Evolutionary conservation across 2,329 filamentous ascomycete genomes (phyloP).

Genomic region (Colletotrichum simmondsii): DNA sequence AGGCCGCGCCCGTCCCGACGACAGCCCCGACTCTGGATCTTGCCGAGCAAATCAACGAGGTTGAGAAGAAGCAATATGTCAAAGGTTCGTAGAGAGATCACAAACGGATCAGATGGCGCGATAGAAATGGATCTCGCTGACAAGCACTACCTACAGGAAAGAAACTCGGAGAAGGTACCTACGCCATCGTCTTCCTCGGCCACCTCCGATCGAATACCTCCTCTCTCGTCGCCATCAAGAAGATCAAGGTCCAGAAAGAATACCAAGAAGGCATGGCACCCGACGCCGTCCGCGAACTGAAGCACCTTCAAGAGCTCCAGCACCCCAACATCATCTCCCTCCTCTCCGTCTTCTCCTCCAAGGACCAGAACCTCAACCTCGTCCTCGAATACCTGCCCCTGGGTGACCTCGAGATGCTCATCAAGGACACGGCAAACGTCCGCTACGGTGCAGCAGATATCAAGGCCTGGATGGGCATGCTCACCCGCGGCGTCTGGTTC

Average conservation of each 20-base stretch:
- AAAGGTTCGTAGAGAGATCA: conserved; percentile 68
- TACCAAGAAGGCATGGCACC: conserved; percentile 92
- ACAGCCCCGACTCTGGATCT: conserved; percentile 62
- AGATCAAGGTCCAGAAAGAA: conserved; percentile 88
- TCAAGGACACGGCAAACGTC: conserved; percentile 82
- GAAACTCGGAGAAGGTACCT: conserved; percentile 95
- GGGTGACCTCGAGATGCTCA: conserved; percentile 95
- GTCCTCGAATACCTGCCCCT: conserved; percentile 93
- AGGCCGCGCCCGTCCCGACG: conserved; percentile 36
- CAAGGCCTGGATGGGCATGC: conserved; percentile 99
- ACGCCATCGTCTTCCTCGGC: conserved; percentile 93
- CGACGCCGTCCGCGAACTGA: conserved; percentile 95
- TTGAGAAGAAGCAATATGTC: conserved; percentile 88
- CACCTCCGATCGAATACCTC: conserved; percentile 79
- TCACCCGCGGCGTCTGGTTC: conserved; percentile 93
- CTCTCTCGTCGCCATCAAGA: conserved; percentile 88
- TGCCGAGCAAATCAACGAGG: conserved; percentile 85
- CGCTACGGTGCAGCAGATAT: conserved; percentile 90
- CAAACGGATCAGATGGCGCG: accelerated
- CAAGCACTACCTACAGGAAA: conserved; percentile 67
- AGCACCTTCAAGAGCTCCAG: conserved; percentile 91
- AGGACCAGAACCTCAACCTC: conserved; percentile 95
- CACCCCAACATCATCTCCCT: conserved; percentile 97
- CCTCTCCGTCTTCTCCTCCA: conserved; percentile 92
- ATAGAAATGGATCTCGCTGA: neutral